Conservation (phyloP, 345 rosid genomes). For the Kandelia obovata region DNA sequence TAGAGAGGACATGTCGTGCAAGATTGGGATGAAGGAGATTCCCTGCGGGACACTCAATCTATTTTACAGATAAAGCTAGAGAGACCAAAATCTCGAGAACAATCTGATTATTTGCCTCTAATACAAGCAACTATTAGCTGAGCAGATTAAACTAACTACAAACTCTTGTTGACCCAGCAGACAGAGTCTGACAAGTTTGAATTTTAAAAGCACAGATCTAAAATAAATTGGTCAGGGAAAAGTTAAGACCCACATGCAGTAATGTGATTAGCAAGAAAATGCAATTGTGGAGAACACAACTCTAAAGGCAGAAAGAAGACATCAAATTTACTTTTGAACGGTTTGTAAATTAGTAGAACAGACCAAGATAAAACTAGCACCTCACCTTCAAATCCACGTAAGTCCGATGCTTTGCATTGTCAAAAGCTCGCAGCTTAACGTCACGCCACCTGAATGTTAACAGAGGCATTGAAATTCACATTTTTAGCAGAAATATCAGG, state of each 20-base stretch:
- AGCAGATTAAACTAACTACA: slow-evolving; percentile 9
- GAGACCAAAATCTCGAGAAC: slow-evolving; percentile 6
- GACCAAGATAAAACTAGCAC: neutral
- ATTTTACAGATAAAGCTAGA: slow-evolving; percentile 20
- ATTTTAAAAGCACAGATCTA: slow-evolving; percentile 4
- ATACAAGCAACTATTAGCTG: slow-evolving; percentile 32
- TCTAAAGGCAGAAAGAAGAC: too few relatives aligned
- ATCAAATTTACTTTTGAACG: neutral
- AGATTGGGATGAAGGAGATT: slow-evolving; percentile 21
- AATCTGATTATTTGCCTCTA: slow-evolving; percentile 31
- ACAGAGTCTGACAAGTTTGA: slow-evolving; percentile 10
- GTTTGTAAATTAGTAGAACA: neutral
- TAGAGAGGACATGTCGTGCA: slow-evolving; percentile 9
- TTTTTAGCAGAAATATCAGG: neutral
- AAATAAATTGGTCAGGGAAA: neutral
- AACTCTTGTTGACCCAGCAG: slow-evolving; percentile 20
- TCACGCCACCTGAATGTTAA: slow-evolving; percentile 82
- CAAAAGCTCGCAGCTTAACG: slow-evolving; percentile 87
- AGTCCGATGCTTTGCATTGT: slow-evolving; percentile 88
- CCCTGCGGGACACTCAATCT: slow-evolving; percentile 20
- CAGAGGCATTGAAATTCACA: neutral
- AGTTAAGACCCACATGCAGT: slow-evolving; percentile 2
- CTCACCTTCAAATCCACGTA: slow-evolving; percentile 92
- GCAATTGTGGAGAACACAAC: too few relatives aligned
- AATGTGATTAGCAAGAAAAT: neutral